These are phyloP conservation scores for Xylariomycetidae sp. DNA, from an alignment of 2,329 filamentous ascomycete species.

Conservation along the genomic window DNA sequence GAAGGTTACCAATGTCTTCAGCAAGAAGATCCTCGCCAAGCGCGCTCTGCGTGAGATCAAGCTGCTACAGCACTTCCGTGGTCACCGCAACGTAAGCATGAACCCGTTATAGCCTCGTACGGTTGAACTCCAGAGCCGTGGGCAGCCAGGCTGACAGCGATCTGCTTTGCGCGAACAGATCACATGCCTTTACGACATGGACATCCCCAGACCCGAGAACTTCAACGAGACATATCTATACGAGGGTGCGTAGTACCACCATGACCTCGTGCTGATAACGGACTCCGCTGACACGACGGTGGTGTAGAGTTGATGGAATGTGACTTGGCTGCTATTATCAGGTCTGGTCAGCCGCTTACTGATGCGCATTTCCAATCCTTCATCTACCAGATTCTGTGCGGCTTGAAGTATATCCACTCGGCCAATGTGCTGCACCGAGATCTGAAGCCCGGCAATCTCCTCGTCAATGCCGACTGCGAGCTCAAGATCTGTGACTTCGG, in stretches of 20 bases:
- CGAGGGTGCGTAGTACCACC: slow-evolving; percentile 61
- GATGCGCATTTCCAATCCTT: slow-evolving; percentile 99
- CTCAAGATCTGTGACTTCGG: slow-evolving; percentile 99
- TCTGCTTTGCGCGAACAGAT: slow-evolving; percentile 59
- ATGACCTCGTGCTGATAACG: not conserved
- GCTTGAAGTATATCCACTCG: slow-evolving; percentile 98
- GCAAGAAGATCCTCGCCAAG: slow-evolving; percentile 99
- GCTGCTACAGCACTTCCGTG: slow-evolving; percentile 93
- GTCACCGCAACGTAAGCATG: slow-evolving; percentile 68
- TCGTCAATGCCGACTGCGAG: slow-evolving; percentile 98
- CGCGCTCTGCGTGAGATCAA: slow-evolving; percentile 97
- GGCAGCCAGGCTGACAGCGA: too few species aligned
- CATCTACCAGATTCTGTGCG: slow-evolving; percentile 99
- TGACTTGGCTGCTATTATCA: slow-evolving; percentile 94
- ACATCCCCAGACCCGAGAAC: slow-evolving; percentile 92
- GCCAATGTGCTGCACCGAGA: slow-evolving; percentile 97
- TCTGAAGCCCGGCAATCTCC: slow-evolving; percentile 90
- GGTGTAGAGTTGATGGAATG: slow-evolving; percentile 92
- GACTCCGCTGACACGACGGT: slow-evolving; percentile 10
- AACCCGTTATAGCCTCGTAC: not conserved
- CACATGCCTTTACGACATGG: slow-evolving; percentile 98
- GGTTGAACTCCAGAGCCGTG: too few species aligned
- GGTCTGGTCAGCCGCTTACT: slow-evolving; percentile 92
- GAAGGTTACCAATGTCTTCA: slow-evolving; percentile 99
- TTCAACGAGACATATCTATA: slow-evolving; percentile 99